Percentiles rank a stretch among this genome's conserved stretches.
phyloP scores from a whole-genome alignment of 208 protist species.

The Trypanosoma vivax region DNA sequence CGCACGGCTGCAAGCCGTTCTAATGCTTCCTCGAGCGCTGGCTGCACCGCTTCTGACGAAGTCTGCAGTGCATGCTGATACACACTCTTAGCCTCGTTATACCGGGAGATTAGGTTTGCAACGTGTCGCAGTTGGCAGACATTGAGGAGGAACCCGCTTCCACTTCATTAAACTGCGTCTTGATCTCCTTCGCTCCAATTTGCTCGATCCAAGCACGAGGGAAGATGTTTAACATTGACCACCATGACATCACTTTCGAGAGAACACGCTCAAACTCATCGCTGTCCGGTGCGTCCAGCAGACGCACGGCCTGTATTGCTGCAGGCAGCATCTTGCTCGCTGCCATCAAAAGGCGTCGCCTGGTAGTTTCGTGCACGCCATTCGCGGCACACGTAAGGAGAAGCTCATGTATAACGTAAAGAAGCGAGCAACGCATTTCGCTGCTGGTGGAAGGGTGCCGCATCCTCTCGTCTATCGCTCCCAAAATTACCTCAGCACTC shows the following conservation, averaged over 20 bases:
- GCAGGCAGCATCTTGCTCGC: slow-evolving; percentile 41
- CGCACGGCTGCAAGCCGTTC: slow-evolving; percentile 19
- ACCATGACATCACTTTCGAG: slow-evolving; percentile 60
- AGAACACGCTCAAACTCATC: slow-evolving; percentile 35
- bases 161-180: slow-evolving; percentile 9
- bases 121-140: slow-evolving; percentile 34
- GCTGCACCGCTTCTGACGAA: slow-evolving; percentile 5
- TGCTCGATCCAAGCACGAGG: slow-evolving; percentile 59
- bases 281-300: slow-evolving; percentile 17
- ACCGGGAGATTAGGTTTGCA: slow-evolving; percentile 43
- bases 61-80: slow-evolving; percentile 20
- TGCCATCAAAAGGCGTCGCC: slow-evolving; percentile 50
- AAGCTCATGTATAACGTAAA: slow-evolving; percentile 83
- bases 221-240: slow-evolving; percentile 73
- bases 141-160: slow-evolving; percentile 16
- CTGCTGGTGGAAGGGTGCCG: slow-evolving; percentile 35
- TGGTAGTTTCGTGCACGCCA: slow-evolving; percentile 53
- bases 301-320: slow-evolving; percentile 35
- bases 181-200: slow-evolving; percentile 26
- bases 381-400: slow-evolving; percentile 64
- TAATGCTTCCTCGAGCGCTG: slow-evolving; percentile 6
- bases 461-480: slow-evolving; percentile 48
- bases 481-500: slow-evolving; percentile 61
- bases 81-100: slow-evolving; percentile 60
- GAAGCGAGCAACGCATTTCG: slow-evolving; percentile 40